A percentile compares a stretch with the other conserved stretches of the same genome.
phyloP scores from a whole-genome alignment of 73 alveolate species.

The Tetrahymena malaccensis region DNA sequence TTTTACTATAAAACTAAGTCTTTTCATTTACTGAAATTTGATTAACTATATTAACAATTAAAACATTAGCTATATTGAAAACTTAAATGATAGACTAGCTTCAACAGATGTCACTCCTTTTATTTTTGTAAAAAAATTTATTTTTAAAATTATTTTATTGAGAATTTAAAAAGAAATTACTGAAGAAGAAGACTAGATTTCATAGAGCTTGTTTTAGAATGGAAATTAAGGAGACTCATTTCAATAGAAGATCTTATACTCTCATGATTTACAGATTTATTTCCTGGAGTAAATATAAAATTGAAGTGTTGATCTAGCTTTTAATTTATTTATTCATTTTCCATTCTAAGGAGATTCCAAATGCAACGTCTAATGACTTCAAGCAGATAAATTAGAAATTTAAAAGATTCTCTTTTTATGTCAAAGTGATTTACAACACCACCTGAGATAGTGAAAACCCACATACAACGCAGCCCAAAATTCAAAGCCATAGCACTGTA shows the following conservation, averaged over 20 bases:
- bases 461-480: not conserved
- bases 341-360: not conserved
- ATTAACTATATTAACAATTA: too few relatives aligned
- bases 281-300: not conserved
- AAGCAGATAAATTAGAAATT: not conserved
- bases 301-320: not conserved
- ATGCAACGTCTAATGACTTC: not conserved
- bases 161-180: not conserved
- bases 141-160: not conserved
- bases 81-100: not conserved
- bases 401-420: not conserved
- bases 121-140: not conserved
- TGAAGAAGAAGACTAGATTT: not conserved
- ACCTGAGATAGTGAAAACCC: not conserved
- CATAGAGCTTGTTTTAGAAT: not conserved
- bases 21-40: too few relatives aligned
- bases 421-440: not conserved
- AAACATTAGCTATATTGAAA: not conserved
- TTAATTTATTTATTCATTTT: not conserved
- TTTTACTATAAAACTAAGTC: too few relatives aligned
- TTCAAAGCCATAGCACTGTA: not conserved
- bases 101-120: not conserved
- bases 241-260: not conserved
- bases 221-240: not conserved
- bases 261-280: not conserved